Conservation (phyloP, 2,329 filamentous ascomycete genomes). For the Monascus ruber region DNA sequence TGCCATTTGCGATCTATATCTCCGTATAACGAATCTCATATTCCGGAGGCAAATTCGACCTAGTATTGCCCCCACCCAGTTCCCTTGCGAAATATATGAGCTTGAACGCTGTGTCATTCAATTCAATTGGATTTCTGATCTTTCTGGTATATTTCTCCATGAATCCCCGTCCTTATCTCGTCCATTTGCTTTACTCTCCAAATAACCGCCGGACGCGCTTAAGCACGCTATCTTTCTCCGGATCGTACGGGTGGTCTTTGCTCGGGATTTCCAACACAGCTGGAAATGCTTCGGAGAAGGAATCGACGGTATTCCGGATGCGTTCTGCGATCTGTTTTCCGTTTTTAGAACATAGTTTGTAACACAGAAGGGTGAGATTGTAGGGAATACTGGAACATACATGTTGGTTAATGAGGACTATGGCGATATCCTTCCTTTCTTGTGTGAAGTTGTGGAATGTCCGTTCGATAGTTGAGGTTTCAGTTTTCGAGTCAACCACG, state of each 20-base stretch:
- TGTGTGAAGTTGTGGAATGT: slow-evolving; percentile 83
- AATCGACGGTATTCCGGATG: slow-evolving; percentile 83
- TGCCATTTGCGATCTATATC: too few species aligned
- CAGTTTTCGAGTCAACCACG: slow-evolving; percentile 88
- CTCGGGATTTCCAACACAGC: slow-evolving; percentile 91
- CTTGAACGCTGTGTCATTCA: too few species aligned
- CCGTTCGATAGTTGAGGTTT: slow-evolving; percentile 73
- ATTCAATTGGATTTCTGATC: background rate
- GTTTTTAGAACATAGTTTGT: slow-evolving; percentile 1
- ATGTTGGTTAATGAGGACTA: slow-evolving; percentile 95
- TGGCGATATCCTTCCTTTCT: slow-evolving; percentile 90
- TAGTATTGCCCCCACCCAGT: too few species aligned
- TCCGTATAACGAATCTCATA: too few species aligned
- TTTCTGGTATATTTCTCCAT: slow-evolving; percentile 14
- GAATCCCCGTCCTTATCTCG: slow-evolving; percentile 2
- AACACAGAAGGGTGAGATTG: background rate
- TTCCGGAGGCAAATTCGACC: too few species aligned
- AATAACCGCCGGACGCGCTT: slow-evolving; percentile 69
- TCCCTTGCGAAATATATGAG: too few species aligned
- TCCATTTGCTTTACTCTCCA: slow-evolving; percentile 38
- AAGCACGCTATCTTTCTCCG: slow-evolving; percentile 95
- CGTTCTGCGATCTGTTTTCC: slow-evolving; percentile 68
- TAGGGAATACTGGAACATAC: slow-evolving; percentile 38
- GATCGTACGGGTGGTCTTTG: slow-evolving; percentile 98
- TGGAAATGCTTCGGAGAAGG: slow-evolving; percentile 91